A percentile compares a stretch with the other conserved stretches of the same genome.
phyloP scores from a whole-genome alignment of 2,329 filamentous ascomycete species.

The Albifimbria verrucaria region DNA sequence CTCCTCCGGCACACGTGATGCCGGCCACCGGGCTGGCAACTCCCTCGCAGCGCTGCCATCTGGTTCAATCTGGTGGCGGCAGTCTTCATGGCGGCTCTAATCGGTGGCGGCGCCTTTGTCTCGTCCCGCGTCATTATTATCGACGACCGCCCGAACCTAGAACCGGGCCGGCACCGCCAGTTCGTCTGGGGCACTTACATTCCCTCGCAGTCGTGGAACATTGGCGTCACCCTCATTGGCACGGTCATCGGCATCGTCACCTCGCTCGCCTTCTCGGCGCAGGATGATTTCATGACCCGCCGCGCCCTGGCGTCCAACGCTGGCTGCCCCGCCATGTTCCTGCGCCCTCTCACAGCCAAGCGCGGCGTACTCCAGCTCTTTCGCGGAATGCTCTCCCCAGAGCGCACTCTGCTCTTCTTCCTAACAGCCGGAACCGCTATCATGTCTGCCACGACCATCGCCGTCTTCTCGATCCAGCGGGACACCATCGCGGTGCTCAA shows the following conservation, averaged over 20 bases:
- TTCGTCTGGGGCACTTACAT: not conserved
- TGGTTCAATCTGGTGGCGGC: not conserved
- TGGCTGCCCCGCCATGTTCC: not conserved
- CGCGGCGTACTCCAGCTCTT: not conserved
- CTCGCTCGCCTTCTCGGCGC: not conserved
- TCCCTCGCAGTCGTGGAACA: not conserved
- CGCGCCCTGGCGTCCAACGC: not conserved
- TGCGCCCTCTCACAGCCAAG: not conserved
- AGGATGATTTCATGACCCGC: not conserved
- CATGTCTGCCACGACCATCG: not conserved
- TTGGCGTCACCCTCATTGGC: not conserved
- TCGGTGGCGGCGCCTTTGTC: not conserved
- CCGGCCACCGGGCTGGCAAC: not conserved
- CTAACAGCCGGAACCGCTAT: not conserved
- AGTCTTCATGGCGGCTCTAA: not conserved
- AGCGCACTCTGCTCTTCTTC: not conserved
- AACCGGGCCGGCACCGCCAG: not conserved
- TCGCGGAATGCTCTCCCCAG: not conserved
- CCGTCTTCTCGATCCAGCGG: not conserved
- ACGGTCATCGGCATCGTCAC: not conserved
- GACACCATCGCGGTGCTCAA: not conserved
- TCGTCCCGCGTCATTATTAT: not conserved
- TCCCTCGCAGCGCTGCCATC: not conserved
- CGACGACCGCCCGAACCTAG: not conserved
- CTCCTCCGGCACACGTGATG: not conserved